Conservation (phyloP, 2,329 filamentous ascomycete genomes). For the Verticillium albo-atrum region DNA sequence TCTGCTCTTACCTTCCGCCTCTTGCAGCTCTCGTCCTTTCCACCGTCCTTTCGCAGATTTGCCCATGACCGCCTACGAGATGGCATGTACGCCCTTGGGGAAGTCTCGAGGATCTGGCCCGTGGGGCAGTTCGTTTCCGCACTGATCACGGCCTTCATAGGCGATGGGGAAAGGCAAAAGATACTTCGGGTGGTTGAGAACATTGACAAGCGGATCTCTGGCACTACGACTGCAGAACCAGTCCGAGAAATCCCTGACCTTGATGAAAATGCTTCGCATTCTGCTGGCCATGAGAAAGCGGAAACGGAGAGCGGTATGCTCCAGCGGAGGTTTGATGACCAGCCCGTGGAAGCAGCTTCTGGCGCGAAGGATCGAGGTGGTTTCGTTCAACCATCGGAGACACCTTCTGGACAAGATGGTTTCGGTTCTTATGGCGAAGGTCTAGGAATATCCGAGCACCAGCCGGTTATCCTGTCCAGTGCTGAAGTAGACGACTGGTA, state of each 20-base stretch:
- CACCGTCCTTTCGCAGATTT: slow-evolving; percentile 80
- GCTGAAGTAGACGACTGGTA: background rate
- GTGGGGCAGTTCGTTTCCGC: slow-evolving; percentile 98
- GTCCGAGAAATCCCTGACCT: too few species aligned
- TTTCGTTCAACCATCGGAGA: too few species aligned
- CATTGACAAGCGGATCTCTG: too few species aligned
- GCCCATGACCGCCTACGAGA: slow-evolving; percentile 82
- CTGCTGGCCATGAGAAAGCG: too few species aligned
- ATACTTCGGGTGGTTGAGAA: background rate
- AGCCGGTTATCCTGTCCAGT: background rate
- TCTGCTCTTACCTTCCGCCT: slow-evolving; percentile 99
- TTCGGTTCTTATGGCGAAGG: background rate
- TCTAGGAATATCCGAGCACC: background rate
- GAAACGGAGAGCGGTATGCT: too few species aligned
- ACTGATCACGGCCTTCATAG: slow-evolving; percentile 91
- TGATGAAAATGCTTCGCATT: too few species aligned
- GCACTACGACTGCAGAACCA: too few species aligned
- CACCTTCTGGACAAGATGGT: too few species aligned
- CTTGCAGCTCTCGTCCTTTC: slow-evolving; percentile 93
- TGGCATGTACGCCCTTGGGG: slow-evolving; percentile 88
- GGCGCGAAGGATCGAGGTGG: too few species aligned
- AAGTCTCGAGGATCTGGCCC: slow-evolving; percentile 93
- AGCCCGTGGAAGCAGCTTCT: too few species aligned
- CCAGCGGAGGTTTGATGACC: too few species aligned
- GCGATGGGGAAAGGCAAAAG: slow-evolving; percentile 65